Evolutionary conservation across 129 eudicot species (phyloP).

Genomic region (Lactuca sativa): DNA sequence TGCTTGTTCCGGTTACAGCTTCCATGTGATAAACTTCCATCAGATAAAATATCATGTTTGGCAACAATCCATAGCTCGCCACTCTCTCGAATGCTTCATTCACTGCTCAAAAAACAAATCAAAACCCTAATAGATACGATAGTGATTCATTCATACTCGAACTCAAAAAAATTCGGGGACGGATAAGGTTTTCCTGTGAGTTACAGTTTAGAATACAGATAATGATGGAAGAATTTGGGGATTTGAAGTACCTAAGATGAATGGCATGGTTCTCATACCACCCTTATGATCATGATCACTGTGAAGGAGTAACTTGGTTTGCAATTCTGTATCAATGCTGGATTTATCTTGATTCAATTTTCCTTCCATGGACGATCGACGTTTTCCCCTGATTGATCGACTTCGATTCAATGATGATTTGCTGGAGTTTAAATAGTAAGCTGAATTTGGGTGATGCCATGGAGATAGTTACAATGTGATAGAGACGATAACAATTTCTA

Average conservation of each 20-base stretch:
- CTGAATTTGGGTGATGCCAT: slow-evolving; percentile 9
- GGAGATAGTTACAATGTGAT: slow-evolving; percentile 10
- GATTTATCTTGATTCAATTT: not conserved
- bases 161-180: not conserved
- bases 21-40: slow-evolving; percentile 44
- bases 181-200: not conserved
- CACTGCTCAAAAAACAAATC: slow-evolving; percentile 12
- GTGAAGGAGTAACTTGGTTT: slow-evolving; percentile 19
- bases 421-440: not conserved
- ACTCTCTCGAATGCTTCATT: slow-evolving; percentile 44
- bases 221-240: not conserved
- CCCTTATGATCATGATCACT: slow-evolving; percentile 25
- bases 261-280: slow-evolving; percentile 42
- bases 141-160: not conserved
- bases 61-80: slow-evolving; percentile 36
- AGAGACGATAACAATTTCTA: not conserved
- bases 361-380: slow-evolving; percentile 26
- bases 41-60: slow-evolving; percentile 49
- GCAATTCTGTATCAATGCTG: slow-evolving; percentile 5
- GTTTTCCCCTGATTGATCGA: not conserved
- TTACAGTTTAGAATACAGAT: not conserved
- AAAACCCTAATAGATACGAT: not conserved
- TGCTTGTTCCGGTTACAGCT: slow-evolving; percentile 32
- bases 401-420: not conserved
- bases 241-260: slow-evolving; percentile 35